Conservation (phyloP, 2,329 filamentous ascomycete genomes). For the Diaporthe velutina region DNA sequence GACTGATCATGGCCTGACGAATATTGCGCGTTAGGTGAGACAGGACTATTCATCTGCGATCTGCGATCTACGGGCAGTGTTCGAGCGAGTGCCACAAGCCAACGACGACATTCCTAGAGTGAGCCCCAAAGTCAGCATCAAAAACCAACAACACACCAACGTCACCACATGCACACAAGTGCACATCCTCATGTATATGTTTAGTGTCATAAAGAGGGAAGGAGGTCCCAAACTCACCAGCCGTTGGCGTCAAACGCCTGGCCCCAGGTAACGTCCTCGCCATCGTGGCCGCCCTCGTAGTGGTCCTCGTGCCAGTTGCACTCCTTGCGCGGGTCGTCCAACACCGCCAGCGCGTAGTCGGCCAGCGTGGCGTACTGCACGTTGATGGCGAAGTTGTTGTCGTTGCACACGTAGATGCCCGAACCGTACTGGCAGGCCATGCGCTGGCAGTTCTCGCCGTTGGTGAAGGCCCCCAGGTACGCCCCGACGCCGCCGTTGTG, state of each 20-base stretch:
- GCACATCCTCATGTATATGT: not conserved
- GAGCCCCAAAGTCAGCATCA: not conserved
- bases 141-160: too few relatives aligned
- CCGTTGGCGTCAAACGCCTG: conserved; percentile 10
- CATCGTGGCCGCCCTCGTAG: not conserved
- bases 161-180: not conserved
- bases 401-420: conserved; percentile 32
- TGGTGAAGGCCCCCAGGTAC: not conserved
- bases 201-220: too few relatives aligned
- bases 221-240: not conserved
- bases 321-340: not conserved
- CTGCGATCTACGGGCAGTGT: not conserved
- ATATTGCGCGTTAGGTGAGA: too few relatives aligned
- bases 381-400: not conserved
- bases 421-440: conserved; percentile 13
- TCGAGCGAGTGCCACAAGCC: not conserved
- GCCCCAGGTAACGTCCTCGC: not conserved
- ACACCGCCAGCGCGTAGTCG: conserved; percentile 9
- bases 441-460: conserved; percentile 8
- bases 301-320: not conserved
- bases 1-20: too few relatives aligned
- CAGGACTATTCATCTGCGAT: too few relatives aligned
- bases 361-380: not conserved
- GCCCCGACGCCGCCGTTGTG: too few relatives aligned
- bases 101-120: not conserved